A percentile compares a stretch with the other conserved stretches of the same genome.
phyloP scores from a whole-genome alignment of 176 grass and related monocot species.

The Calamus simplicifolius region DNA sequence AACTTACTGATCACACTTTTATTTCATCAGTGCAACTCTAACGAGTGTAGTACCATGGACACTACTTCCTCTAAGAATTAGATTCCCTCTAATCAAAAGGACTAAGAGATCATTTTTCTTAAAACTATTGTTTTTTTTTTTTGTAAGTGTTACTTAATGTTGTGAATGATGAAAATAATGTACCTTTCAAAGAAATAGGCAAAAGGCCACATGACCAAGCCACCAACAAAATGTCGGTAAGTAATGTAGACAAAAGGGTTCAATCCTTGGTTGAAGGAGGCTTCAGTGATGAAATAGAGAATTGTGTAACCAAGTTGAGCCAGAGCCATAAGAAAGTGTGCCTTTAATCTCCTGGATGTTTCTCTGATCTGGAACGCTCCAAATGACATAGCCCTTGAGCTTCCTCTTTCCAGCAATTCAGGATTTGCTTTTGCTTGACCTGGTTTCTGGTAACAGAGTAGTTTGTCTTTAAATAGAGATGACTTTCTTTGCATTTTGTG shows the following conservation, averaged over 20 bases:
- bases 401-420: no score
- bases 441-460: no score
- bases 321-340: constrained; percentile 67
- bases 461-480: no score
- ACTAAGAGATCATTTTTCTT: no score
- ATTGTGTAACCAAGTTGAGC: constrained; percentile 73
- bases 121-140: no score
- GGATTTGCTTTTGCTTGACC: no score
- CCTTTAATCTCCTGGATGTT: constrained; percentile 32
- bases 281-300: constrained; percentile 89
- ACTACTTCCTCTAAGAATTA: no score
- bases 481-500: no score
- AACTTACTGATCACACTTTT: neutral
- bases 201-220: constrained; percentile 53
- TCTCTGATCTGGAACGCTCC: neutral
- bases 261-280: constrained; percentile 58
- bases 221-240: constrained; percentile 55
- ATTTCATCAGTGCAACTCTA: neutral
- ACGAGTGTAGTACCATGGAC: neutral
- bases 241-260: constrained; percentile 77
- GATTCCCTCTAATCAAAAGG: no score
- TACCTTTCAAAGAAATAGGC: constrained; percentile 85
- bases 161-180: neutral
- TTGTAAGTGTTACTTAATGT: no score
- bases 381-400: constrained; percentile 7